These are phyloP conservation scores for Neocatenulostroma microsporum DNA, from an alignment of 2,329 filamentous ascomycete species.

Conservation along the genomic window DNA sequence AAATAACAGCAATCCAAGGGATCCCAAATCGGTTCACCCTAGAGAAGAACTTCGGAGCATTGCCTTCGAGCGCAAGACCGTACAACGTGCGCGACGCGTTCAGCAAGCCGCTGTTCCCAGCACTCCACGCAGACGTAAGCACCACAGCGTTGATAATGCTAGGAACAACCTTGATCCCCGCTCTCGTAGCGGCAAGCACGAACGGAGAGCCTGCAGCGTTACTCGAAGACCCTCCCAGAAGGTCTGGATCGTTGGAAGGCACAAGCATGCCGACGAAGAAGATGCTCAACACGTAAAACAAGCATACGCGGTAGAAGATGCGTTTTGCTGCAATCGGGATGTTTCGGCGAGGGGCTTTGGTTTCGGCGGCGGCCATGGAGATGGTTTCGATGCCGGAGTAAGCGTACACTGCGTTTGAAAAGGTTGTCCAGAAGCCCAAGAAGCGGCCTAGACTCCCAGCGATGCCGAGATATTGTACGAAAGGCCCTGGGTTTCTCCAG, in stretches of 20 bases:
- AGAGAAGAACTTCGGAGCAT: constrained; percentile 48
- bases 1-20: constrained; percentile 14
- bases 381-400: constrained; percentile 15
- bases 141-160: constrained; percentile 56
- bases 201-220: constrained; percentile 41
- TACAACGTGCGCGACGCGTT: constrained; percentile 45
- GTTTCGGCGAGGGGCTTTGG: constrained; percentile 9
- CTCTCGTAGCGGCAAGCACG: constrained; percentile 53
- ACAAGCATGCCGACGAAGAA: constrained; percentile 10
- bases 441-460: constrained; percentile 29
- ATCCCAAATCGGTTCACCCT: constrained; percentile 11
- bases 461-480: constrained; percentile 31
- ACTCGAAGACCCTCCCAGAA: constrained; percentile 3
- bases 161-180: constrained; percentile 51
- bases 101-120: constrained; percentile 49
- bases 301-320: constrained; percentile 8
- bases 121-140: constrained; percentile 57
- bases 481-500: constrained; percentile 37
- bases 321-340: constrained; percentile 10
- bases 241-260: constrained; percentile 4
- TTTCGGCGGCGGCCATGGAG: constrained; percentile 15
- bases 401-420: constrained; percentile 11
- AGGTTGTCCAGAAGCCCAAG: constrained; percentile 31
- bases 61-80: constrained; percentile 51
- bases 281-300: constrained; percentile 18